Base-by-base conservation (phyloP, 2,329 filamentous ascomycete species). In the Colletotrichum phormii region DNA sequence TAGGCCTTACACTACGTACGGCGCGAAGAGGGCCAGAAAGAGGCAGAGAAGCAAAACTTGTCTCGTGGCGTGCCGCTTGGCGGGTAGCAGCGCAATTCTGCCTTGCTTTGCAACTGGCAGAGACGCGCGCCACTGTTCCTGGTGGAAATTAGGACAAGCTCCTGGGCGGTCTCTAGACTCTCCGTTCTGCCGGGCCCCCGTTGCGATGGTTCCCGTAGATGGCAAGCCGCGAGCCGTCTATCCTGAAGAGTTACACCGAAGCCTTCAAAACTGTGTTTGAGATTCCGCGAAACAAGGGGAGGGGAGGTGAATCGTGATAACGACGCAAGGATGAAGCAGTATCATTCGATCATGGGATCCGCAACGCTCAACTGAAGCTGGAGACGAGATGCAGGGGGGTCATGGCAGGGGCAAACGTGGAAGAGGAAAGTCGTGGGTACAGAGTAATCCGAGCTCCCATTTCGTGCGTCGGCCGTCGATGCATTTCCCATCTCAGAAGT, bases 141-240 rank as follows among this genome's bases (percentile, higher is more conserved):
- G 60, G 72, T 74, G 72, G 72, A 74, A 74, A 74, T 74, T 74
- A 62, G 42, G 60, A 22, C 29, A 67, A 71, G 18, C 64, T 63
- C 58, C 29, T 67, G 55, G 4, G 46, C 53, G 57, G 58, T 61
- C 49, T 57, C 54, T 18, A n/a, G 33, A 24, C 29, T 26, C 60
- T 49, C 60, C 49, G 60, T 63, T 51, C 11, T 49, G 31, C 35
- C 58, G 42, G 42, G 18, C 8, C 60, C 37, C 22, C 33, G 46
- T 63, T 63, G 60, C 4, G n/a, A 35, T 53, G 31, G 60, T 29
- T 53, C 42, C 60, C 42, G 60, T 42, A 33, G 12, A 53, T 49
- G 46, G 42, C 42, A 49, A 49, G 42, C 42, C 29, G 42, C n/a
- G 26, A 53, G 33, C 49, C 60, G 42, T 53, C 42, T 31, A 42